Conservation (phyloP, 768 basidiomycete genomes). For the Auricularia heimuer region DNA sequence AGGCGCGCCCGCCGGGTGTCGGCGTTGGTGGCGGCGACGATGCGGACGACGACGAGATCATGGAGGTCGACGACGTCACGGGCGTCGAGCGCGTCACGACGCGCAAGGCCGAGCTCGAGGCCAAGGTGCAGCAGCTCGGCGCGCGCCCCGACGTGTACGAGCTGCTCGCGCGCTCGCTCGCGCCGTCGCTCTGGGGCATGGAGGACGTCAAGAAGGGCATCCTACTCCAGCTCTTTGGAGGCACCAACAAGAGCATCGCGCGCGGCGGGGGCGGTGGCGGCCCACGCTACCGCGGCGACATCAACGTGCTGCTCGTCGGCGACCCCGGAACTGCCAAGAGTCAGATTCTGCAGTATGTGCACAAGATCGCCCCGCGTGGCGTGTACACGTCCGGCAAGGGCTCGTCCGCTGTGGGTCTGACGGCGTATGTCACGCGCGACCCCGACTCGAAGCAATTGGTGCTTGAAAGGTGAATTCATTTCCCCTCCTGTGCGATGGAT, state of each 20-base stretch:
- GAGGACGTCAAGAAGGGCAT: constrained; percentile 99
- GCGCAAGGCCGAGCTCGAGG: constrained; percentile 63
- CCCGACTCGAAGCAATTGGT: constrained; percentile 98
- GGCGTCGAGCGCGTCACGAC: constrained; percentile 28
- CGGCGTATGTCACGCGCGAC: constrained; percentile 96
- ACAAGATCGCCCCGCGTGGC: constrained; percentile 95
- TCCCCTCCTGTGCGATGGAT: not conserved
- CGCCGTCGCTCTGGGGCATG: constrained; percentile 96
- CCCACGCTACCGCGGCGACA: constrained; percentile 93
- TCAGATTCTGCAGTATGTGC: constrained; percentile 95
- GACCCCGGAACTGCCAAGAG: constrained; percentile 97
- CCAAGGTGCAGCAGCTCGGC: constrained; percentile 64
- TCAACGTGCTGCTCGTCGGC: constrained; percentile 94
- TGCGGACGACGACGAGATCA: constrained; percentile 43
- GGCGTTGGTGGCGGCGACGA: constrained; percentile 58
- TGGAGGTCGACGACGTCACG: constrained; percentile 25
- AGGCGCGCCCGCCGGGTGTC: constrained; percentile 58
- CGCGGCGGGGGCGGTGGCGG: constrained; percentile 92
- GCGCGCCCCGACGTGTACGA: constrained; percentile 77
- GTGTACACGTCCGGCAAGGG: constrained; percentile 98
- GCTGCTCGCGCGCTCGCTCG: constrained; percentile 70
- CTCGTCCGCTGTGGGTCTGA: constrained; percentile 96
- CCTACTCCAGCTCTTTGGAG: constrained; percentile 89
- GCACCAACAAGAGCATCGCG: constrained; percentile 92
- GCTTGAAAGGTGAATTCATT: constrained; percentile 64